phyloP scores from a whole-genome alignment of 768 basidiomycete species.

The Trametes elegans region DNA sequence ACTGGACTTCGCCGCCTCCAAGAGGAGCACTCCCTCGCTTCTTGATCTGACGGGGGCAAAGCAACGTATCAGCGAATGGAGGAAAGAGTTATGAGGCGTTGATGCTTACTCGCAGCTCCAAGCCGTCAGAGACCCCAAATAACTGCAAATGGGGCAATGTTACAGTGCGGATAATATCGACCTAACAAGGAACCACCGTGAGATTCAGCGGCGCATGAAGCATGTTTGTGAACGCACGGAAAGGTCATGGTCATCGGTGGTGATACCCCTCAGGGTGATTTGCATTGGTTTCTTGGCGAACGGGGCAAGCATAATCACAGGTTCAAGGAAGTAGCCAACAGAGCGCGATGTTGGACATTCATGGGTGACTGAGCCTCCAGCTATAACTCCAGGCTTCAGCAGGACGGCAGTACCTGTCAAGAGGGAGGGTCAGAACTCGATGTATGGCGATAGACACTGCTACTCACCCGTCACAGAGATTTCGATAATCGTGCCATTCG shows the following conservation, averaged over 20 bases:
- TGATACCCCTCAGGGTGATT: slow-evolving; percentile 83
- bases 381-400: slow-evolving; percentile 88
- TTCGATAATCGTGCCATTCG: slow-evolving; percentile 93
- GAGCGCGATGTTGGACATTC: slow-evolving; percentile 88
- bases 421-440: not conserved
- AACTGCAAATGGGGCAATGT: slow-evolving; percentile 87
- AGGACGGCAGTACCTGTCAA: slow-evolving; percentile 82
- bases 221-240: slow-evolving; percentile 54
- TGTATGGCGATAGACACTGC: not conserved
- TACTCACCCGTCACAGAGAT: slow-evolving; percentile 89
- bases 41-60: slow-evolving; percentile 62
- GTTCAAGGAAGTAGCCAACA: slow-evolving; percentile 93
- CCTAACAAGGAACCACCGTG: slow-evolving; percentile 45
- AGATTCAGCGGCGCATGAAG: not conserved
- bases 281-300: slow-evolving; percentile 88
- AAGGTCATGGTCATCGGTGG: slow-evolving; percentile 89
- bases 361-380: slow-evolving; percentile 77
- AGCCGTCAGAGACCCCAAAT: slow-evolving; percentile 86
- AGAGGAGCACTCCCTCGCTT: slow-evolving; percentile 89
- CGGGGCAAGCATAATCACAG: slow-evolving; percentile 84
- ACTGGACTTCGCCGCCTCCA: slow-evolving; percentile 93
- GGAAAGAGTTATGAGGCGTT: no score
- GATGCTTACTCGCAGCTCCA: slow-evolving; percentile 75
- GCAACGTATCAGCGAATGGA: not conserved
- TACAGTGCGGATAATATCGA: slow-evolving; percentile 84